These are phyloP conservation scores for Tolypocladium inflatum DNA, from an alignment of 2,329 filamentous ascomycete species.

Conservation along the genomic window DNA sequence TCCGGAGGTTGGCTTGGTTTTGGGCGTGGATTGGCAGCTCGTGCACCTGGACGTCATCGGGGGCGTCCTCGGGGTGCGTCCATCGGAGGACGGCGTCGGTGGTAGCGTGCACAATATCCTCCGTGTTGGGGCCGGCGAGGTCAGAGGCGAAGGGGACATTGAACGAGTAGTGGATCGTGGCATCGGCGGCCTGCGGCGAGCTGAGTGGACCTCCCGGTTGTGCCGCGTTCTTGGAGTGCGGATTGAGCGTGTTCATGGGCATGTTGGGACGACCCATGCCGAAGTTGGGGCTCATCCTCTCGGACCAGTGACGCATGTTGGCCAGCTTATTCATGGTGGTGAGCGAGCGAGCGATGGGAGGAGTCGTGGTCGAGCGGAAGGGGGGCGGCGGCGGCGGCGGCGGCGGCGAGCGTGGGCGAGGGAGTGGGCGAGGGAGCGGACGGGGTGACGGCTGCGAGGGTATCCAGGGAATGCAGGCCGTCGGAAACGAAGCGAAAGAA, in stretches of 20 bases:
- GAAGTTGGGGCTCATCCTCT: slow-evolving; percentile 60
- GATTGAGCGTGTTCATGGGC: slow-evolving; percentile 44
- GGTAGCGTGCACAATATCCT: slow-evolving; percentile 91
- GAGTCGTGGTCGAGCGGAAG: neutral
- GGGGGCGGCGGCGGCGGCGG: slow-evolving; percentile 5
- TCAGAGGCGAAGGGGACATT: slow-evolving; percentile 94
- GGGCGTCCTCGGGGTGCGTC: slow-evolving; percentile 83
- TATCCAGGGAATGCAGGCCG: slow-evolving; percentile 9
- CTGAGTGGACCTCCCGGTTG: slow-evolving; percentile 47
- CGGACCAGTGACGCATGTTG: slow-evolving; percentile 64
- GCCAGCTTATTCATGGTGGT: slow-evolving; percentile 60
- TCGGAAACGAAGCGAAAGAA: slow-evolving; percentile 9
- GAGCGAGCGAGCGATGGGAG: slow-evolving; percentile 3
- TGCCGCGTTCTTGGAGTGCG: slow-evolving; percentile 46
- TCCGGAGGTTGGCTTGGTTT: slow-evolving; percentile 72
- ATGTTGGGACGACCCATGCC: slow-evolving; percentile 53
- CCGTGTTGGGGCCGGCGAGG: slow-evolving; percentile 81
- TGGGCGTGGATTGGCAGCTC: slow-evolving; percentile 86
- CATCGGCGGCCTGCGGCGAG: slow-evolving; percentile 62
- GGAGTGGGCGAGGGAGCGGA: slow-evolving; percentile 5
- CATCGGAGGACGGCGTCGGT: slow-evolving; percentile 80
- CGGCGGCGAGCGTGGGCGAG: slow-evolving; percentile 4
- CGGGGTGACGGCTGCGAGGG: slow-evolving; percentile 14
- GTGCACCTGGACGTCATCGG: slow-evolving; percentile 75
- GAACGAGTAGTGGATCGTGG: slow-evolving; percentile 86